phyloP scores from a whole-genome alignment of 768 basidiomycete species.

The Naganishia antarctica region DNA sequence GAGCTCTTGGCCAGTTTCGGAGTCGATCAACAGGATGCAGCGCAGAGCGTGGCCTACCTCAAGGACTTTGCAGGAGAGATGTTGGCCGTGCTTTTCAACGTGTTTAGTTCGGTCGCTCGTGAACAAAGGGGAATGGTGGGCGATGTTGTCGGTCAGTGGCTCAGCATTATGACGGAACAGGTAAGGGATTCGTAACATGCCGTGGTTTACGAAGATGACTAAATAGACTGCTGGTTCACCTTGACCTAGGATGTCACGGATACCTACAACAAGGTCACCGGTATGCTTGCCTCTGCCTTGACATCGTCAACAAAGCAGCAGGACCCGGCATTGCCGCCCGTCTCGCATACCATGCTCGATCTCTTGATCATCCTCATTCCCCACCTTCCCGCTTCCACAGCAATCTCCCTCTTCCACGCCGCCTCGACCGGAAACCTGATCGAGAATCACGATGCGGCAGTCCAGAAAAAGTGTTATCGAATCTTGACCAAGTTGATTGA shows the following conservation, averaged over 20 bases:
- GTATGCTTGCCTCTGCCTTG: conserved; percentile 46
- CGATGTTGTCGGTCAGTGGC: conserved; percentile 83
- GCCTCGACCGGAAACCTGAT: conserved; percentile 67
- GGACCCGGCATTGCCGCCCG: conserved; percentile 40
- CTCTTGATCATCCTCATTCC: conserved; percentile 79
- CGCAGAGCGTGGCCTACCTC: conserved; percentile 66
- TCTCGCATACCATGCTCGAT: conserved; percentile 64
- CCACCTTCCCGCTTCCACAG: conserved; percentile 61
- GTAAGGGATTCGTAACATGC: conserved; percentile 50
- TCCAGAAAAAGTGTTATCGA: conserved; percentile 94
- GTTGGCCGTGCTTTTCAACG: conserved; percentile 91
- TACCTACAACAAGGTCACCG: conserved; percentile 72
- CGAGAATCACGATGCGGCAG: conserved; percentile 70
- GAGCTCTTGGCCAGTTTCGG: conserved; percentile 51
- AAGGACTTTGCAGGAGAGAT: conserved; percentile 78
- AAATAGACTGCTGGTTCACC: conserved; percentile 12
- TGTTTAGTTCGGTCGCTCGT: conserved; percentile 78
- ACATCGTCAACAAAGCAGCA: conserved; percentile 31
- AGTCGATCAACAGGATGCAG: conserved; percentile 61
- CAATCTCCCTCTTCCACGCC: conserved; percentile 62
- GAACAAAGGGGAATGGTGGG: conserved; percentile 73
- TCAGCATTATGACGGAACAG: conserved; percentile 67
- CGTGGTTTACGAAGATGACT: background rate
- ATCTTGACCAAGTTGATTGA: conserved; percentile 71
- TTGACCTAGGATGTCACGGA: conserved; percentile 63